Base-by-base conservation (phyloP, 2,329 filamentous ascomycete genomes). In the Dactylellina drechsleri region DNA sequence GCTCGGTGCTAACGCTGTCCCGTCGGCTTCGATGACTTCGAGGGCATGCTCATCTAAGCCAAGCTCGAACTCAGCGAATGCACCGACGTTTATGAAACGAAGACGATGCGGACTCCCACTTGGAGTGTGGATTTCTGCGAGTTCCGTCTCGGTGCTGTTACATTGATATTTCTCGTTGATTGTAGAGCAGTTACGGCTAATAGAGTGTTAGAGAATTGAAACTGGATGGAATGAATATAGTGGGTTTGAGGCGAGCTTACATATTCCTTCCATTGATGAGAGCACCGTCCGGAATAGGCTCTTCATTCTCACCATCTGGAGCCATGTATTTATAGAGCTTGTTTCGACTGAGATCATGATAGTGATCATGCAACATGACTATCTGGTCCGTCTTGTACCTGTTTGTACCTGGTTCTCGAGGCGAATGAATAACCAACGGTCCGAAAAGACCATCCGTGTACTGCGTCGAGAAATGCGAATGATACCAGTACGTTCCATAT, bases 361-460 rank as follows among this genome's bases (percentile, higher is more conserved):
- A 92, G 84, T 90, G 90, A 78, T 92, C 90, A 16, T 88, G 89
- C n/a, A 92, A 82, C 76, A 90, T 90, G 16, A 92, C 79, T 0
- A 90, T 83, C 36, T 88, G 82, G 76, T 92, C 90, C 49, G 84
- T 79, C 13, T 86, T 85, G 40, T 86, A 84, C 36, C 88, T 87
- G 50, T 86, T 81, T 56, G 85, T 85, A 20, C 83, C 81, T 76
- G 84, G 85, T 77, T 86, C 85, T 5, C 87, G 83, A 3, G 83
- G 83, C 47, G 88, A 87, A 70, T 90, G 85, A n/a, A 92, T 83
- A 13, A 92, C 84, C 59, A 92, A 82, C 0, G 90, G 87, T 0
- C 89, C 89, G 4, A 90, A 86, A 6, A 91, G 83, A 0, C 90
- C 90, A 79, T 92, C 90, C 0, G 89, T 87, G 6, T 90, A 89